Evolutionary conservation across 2,329 filamentous ascomycete species (phyloP).

Genomic region (Xylariomycetidae sp.): DNA sequence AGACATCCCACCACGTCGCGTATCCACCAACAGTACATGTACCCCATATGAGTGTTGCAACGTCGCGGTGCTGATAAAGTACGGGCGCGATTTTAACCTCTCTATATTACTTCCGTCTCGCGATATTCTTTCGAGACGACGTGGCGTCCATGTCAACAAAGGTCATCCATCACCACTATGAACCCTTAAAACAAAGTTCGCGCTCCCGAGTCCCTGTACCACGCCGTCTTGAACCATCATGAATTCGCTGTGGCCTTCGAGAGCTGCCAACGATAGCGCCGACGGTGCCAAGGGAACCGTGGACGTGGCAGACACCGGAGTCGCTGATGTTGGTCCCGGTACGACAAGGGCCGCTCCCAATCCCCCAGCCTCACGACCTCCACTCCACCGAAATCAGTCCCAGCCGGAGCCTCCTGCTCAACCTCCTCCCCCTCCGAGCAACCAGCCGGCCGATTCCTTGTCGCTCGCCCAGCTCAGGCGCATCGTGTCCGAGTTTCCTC

Average conservation of each 20-base stretch:
- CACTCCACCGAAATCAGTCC: conserved; percentile 25
- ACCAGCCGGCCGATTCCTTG: conserved; percentile 59
- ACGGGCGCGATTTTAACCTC: too few species aligned
- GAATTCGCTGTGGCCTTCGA: conserved; percentile 41
- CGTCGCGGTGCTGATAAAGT: too few species aligned
- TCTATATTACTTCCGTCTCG: too few species aligned
- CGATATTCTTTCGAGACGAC: too few species aligned
- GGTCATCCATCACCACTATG: not conserved
- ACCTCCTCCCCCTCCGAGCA: conserved; percentile 20
- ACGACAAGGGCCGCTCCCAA: conserved; percentile 12
- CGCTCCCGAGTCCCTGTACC: not conserved
- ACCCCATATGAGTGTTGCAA: too few species aligned
- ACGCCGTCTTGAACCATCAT: conserved; percentile 27
- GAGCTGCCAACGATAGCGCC: conserved; percentile 30
- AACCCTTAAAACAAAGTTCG: not conserved
- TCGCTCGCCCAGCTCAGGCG: conserved; percentile 69
- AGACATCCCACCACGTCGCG: too few species aligned
- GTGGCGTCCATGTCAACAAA: too few species aligned
- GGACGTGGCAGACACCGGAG: conserved; percentile 28
- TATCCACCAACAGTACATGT: too few species aligned
- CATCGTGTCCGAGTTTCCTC: conserved; percentile 70
- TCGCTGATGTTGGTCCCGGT: conserved; percentile 22
- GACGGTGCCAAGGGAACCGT: conserved; percentile 20
- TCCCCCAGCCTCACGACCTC: conserved; percentile 19
- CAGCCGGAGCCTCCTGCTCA: conserved; percentile 25